These are phyloP conservation scores for Begonia masoniana DNA, from an alignment of 306 rosid species.

Conservation along the genomic window DNA sequence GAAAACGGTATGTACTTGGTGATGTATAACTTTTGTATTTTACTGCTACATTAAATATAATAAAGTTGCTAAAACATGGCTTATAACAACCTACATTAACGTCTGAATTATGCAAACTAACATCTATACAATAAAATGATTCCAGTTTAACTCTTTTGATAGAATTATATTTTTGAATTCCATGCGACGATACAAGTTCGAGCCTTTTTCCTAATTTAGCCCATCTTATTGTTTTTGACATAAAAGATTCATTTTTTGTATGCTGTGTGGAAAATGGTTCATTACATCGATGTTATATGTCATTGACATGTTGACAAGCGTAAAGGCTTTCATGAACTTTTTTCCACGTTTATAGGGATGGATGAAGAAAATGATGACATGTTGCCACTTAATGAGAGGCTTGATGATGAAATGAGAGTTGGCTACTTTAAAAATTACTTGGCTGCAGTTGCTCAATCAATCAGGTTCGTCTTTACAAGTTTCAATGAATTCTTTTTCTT, in stretches of 20 bases:
- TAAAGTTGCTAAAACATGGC: too few relatives aligned
- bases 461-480: constrained; percentile 39
- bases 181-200: too few relatives aligned
- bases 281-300: too few relatives aligned
- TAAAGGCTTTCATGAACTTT: not conserved
- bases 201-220: not conserved
- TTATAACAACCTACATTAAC: too few relatives aligned
- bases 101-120: too few relatives aligned
- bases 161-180: too few relatives aligned
- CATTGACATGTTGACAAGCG: too few relatives aligned
- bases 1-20: constrained; percentile 59
- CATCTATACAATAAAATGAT: not conserved
- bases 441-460: constrained; percentile 57
- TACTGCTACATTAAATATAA: too few relatives aligned
- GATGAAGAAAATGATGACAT: constrained; percentile 69
- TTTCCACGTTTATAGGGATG: constrained; percentile 45
- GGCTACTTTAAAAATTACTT: constrained; percentile 52
- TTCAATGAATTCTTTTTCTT: too few relatives aligned
- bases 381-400: constrained; percentile 48
- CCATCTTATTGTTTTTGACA: too few relatives aligned
- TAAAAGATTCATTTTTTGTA: not conserved
- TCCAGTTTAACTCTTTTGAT: not conserved
- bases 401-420: constrained; percentile 78
- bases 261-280: not conserved
- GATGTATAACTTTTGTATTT: not conserved